phyloP scores from a whole-genome alignment of 164 flowering plant genomes.

The Nelumbo lutea region DNA sequence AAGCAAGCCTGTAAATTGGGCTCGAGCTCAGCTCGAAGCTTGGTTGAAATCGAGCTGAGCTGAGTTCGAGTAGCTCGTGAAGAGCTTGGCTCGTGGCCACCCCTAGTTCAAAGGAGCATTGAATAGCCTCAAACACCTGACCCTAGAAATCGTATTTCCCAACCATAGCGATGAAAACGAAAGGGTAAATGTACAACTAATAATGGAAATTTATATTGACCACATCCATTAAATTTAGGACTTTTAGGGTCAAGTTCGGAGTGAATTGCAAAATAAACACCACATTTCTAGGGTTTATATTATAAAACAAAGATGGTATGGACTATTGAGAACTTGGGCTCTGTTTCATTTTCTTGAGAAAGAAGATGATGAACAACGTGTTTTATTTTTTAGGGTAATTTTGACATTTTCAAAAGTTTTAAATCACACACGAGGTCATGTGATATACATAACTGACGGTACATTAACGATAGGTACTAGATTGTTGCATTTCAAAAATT shows the following conservation, averaged over 20 bases:
- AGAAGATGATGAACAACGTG: too few relatives aligned
- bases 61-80: neutral
- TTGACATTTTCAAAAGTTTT: too few relatives aligned
- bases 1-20: slow-evolving; percentile 40
- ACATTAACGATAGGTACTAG: too few relatives aligned
- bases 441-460: too few relatives aligned
- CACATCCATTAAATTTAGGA: neutral
- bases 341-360: too few relatives aligned
- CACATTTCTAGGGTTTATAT: slow-evolving; percentile 3
- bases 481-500: too few relatives aligned
- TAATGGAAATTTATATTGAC: neutral
- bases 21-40: slow-evolving; percentile 11
- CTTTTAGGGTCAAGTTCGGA: neutral
- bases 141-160: neutral
- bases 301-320: neutral
- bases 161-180: neutral
- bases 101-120: slow-evolving; percentile 28
- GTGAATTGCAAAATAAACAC: neutral
- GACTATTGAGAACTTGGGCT: too few relatives aligned
- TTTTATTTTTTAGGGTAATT: too few relatives aligned
- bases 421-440: too few relatives aligned
- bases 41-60: too few relatives aligned
- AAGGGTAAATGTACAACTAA: neutral
- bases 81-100: slow-evolving; percentile 53
- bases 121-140: slow-evolving; percentile 4